Evolutionary conservation across 768 basidiomycete species (phyloP).

Genomic region (Pulveroboletus sp.): DNA sequence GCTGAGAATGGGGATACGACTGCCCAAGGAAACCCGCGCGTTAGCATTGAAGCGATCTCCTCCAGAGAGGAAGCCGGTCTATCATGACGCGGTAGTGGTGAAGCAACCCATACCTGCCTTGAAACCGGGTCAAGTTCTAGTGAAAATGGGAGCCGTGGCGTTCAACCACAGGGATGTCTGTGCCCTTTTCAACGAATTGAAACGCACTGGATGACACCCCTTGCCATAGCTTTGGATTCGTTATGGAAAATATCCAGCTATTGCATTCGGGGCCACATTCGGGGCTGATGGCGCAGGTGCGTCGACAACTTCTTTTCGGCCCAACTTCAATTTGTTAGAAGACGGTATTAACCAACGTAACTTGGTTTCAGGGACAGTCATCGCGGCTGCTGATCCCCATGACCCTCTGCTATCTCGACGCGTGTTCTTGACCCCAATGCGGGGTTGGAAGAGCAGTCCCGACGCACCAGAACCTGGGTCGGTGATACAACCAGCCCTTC

Average conservation of each 20-base stretch:
- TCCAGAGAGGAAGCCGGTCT: constrained; percentile 38
- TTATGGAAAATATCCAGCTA: constrained; percentile 63
- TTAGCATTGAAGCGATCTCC: constrained; percentile 48
- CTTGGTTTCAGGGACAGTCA: constrained; percentile 51
- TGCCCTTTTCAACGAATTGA: not conserved
- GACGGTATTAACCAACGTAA: not conserved
- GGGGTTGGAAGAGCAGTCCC: constrained; percentile 71
- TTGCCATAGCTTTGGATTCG: constrained; percentile 67
- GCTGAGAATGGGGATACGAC: not conserved
- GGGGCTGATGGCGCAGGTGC: constrained; percentile 76
- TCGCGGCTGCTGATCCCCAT: constrained; percentile 49
- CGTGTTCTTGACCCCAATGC: constrained; percentile 73
- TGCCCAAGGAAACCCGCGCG: constrained; percentile 46
- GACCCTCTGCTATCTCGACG: constrained; percentile 61
- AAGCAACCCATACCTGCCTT: constrained; percentile 49
- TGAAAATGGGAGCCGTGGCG: constrained; percentile 64
- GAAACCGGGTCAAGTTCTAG: constrained; percentile 57
- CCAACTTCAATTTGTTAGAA: not conserved
- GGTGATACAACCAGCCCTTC: constrained; percentile 10
- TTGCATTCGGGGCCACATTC: constrained; percentile 55
- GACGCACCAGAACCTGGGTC: constrained; percentile 66
- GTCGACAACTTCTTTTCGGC: not conserved
- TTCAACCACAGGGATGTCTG: constrained; percentile 78
- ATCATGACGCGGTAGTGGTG: constrained; percentile 57
- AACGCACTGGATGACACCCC: not conserved